Conservation (phyloP, 305 asterid species). For the Fraxinus dipetala region DNA sequence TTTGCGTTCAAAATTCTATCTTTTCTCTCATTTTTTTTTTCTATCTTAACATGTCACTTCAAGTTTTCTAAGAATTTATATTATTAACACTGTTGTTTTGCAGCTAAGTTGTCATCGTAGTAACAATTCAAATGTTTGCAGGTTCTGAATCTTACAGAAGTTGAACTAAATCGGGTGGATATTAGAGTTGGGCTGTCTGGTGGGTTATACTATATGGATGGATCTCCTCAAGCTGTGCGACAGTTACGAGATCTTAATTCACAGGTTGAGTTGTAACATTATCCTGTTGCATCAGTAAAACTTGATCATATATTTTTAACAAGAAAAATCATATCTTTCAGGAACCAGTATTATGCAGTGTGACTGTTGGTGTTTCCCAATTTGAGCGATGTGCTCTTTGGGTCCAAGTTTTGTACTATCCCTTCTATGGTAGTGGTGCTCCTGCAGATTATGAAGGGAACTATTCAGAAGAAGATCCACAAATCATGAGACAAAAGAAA, state of each 20-base stretch:
- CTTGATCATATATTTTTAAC: background rate
- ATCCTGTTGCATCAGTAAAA: conserved; percentile 2
- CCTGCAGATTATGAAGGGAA: conserved; percentile 67
- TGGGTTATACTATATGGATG: conserved; percentile 91
- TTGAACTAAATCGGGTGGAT: conserved; percentile 82
- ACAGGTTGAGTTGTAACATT: conserved; percentile 50
- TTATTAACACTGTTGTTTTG: conserved; percentile 17
- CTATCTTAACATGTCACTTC: background rate
- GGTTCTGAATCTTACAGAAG: conserved; percentile 90
- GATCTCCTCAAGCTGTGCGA: conserved; percentile 95
- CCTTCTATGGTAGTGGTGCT: conserved; percentile 62
- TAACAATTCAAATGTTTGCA: conserved; percentile 34
- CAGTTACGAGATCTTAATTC: conserved; percentile 80
- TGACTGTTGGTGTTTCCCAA: conserved; percentile 87
- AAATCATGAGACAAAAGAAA: conserved; percentile 60
- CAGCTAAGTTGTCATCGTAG: conserved; percentile 4
- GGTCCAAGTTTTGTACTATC: conserved; percentile 87
- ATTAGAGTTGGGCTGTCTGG: conserved; percentile 90
- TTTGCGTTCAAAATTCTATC: background rate
- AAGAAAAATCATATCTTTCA: conserved; percentile 24
- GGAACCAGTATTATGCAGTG: conserved; percentile 90
- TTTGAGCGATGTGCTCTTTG: conserved; percentile 79
- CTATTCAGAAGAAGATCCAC: conserved; percentile 74
- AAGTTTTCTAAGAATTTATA: background rate
- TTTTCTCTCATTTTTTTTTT: background rate